Percentiles rank a stretch among this genome's conserved stretches.
These are phyloP conservation scores for Aspergillus fumigatus DNA, from an alignment of 2,329 filamentous ascomycete species.

Conservation along the genomic window DNA sequence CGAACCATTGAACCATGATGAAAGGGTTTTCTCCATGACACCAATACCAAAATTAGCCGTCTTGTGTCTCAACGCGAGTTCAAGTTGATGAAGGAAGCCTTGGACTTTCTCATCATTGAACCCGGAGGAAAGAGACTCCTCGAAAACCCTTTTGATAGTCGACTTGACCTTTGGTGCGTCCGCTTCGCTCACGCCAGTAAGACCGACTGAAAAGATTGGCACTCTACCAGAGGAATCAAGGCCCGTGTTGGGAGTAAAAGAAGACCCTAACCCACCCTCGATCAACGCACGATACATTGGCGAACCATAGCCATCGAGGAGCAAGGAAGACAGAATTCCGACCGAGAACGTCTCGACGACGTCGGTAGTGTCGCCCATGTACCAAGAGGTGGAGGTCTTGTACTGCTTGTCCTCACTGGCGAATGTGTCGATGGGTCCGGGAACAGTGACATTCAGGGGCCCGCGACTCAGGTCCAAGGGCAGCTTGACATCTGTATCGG, in stretches of 20 bases:
- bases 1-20: constrained; percentile 91
- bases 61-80: constrained; percentile 92
- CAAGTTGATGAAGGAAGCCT: constrained; percentile 87
- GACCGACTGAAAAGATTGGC: constrained; percentile 82
- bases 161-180: constrained; percentile 74
- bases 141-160: constrained; percentile 67
- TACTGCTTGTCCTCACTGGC: constrained; percentile 81
- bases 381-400: constrained; percentile 93
- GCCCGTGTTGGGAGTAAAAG: constrained; percentile 92
- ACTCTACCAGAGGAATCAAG: constrained; percentile 74
- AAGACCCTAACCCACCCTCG: constrained; percentile 82
- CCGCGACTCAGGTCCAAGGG: constrained; percentile 68
- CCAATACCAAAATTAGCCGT: constrained; percentile 92
- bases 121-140: constrained; percentile 65
- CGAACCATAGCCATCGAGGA: constrained; percentile 93
- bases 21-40: constrained; percentile 80
- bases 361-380: constrained; percentile 76
- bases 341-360: constrained; percentile 85
- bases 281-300: constrained; percentile 86
- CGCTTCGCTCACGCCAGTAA: constrained; percentile 81
- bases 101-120: constrained; percentile 90
- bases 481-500: constrained; percentile 68
- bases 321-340: constrained; percentile 71
- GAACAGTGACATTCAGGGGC: constrained; percentile 64
- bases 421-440: constrained; percentile 81